A percentile compares a stretch with the other conserved stretches of the same genome.
Evolutionary conservation across 345 rosid species (phyloP).

Genomic region (Clausena lansium): DNA sequence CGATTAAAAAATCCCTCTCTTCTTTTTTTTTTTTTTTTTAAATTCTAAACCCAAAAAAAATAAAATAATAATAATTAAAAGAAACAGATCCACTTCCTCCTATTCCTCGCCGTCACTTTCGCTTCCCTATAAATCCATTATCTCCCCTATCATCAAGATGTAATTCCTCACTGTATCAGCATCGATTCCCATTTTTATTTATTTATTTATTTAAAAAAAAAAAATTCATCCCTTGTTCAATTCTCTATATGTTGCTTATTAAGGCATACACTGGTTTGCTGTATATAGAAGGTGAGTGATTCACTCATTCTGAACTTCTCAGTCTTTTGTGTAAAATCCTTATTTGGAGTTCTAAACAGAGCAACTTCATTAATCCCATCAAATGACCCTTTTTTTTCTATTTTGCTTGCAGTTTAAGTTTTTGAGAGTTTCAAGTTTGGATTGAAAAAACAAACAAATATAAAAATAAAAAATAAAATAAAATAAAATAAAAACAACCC

Average conservation of each 20-base stretch:
- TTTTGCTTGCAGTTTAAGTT: slow-evolving; percentile 9
- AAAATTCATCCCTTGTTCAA: too few species aligned
- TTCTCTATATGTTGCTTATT: too few species aligned
- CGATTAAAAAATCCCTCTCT: too few species aligned
- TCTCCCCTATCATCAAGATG: background rate
- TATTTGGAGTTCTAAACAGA: background rate
- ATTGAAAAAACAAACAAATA: too few species aligned
- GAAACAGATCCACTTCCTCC: background rate
- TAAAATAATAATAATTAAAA: too few species aligned
- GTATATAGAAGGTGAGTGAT: background rate
- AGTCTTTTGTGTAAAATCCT: background rate
- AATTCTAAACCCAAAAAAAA: background rate
- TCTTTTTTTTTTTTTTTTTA: too few species aligned
- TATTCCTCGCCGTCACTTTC: background rate
- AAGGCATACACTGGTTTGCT: background rate
- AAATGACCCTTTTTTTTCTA: background rate
- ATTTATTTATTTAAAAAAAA: too few species aligned
- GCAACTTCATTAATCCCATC: background rate
- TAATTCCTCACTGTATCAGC: background rate
- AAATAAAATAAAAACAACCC: background rate
- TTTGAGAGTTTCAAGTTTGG: slow-evolving; percentile 2
- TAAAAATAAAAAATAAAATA: too few species aligned
- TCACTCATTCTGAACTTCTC: background rate
- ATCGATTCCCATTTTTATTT: background rate
- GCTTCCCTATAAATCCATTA: background rate